Percentiles rank a stretch among this genome's conserved stretches.
phyloP scores from a whole-genome alignment of 768 basidiomycete species.

The Russula brevipes region DNA sequence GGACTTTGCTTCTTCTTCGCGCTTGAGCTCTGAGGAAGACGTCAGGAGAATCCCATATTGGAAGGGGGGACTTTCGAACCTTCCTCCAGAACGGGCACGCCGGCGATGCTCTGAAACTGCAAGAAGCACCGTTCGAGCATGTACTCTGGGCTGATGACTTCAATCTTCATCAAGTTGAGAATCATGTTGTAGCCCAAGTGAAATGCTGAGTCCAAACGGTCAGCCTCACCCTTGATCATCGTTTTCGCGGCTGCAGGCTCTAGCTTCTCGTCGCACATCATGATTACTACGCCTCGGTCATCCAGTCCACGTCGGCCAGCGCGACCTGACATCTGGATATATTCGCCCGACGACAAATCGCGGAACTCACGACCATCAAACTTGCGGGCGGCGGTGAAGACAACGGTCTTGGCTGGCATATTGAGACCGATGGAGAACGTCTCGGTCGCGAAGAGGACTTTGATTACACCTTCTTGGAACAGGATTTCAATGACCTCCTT shows the following conservation, averaged over 20 bases:
- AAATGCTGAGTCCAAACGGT: constrained; percentile 95
- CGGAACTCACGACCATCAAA: constrained; percentile 95
- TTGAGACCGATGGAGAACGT: constrained; percentile 97
- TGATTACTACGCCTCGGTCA: constrained; percentile 97
- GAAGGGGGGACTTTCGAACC: constrained; percentile 40
- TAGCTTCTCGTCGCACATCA: constrained; percentile 99
- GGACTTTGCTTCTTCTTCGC: constrained; percentile 62
- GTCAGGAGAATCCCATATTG: neutral
- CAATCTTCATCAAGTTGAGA: constrained; percentile 95
- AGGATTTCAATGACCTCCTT: constrained; percentile 99
- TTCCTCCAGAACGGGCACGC: constrained; percentile 79
- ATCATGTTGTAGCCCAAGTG: constrained; percentile 99
- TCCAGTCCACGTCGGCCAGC: constrained; percentile 96
- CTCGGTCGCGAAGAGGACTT: constrained; percentile 97
- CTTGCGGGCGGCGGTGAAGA: constrained; percentile 92
- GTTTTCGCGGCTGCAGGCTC: constrained; percentile 87
- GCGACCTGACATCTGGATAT: constrained; percentile 99
- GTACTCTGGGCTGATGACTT: constrained; percentile 95
- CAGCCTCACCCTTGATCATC: constrained; percentile 98
- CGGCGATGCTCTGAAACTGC: constrained; percentile 94
- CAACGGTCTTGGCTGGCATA: constrained; percentile 99
- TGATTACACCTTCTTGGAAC: constrained; percentile 97
- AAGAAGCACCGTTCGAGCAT: constrained; percentile 98
- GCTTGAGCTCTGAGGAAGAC: constrained; percentile 54
- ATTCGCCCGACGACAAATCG: constrained; percentile 90